A percentile compares a stretch with the other conserved stretches of the same genome.
These are phyloP conservation scores for Lepiota venenata DNA, from an alignment of 768 basidiomycete genomes.

Conservation along the genomic window DNA sequence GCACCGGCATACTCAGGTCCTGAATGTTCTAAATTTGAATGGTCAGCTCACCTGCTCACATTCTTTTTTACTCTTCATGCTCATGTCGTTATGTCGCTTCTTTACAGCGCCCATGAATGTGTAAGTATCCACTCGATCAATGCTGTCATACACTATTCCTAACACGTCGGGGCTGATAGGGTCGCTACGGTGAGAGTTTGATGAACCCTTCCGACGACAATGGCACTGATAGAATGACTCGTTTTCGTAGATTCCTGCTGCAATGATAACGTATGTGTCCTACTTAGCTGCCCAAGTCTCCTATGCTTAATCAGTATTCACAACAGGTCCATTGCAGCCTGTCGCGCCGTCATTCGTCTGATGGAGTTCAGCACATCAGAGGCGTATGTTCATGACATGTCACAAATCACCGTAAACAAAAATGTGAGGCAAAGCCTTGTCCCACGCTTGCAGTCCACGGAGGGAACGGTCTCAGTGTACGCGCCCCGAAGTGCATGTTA, in stretches of 20 bases:
- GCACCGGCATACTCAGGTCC: constrained; percentile 28
- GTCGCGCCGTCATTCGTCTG: constrained; percentile 65
- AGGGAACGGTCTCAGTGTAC: constrained; percentile 27
- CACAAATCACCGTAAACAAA: constrained; percentile 29
- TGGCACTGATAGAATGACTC: constrained; percentile 11
- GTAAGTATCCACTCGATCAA: constrained; percentile 32
- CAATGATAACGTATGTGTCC: constrained; percentile 52
- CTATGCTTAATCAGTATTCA: constrained; percentile 2
- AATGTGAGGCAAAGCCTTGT: constrained; percentile 27
- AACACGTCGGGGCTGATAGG: constrained; percentile 23
- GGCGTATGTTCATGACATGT: constrained; percentile 44
- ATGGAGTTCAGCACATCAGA: constrained; percentile 49
- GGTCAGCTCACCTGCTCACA: constrained; percentile 34
- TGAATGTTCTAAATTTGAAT: constrained; percentile 58
- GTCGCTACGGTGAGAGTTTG: constrained; percentile 46
- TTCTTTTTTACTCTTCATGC: background rate
- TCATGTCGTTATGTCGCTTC: constrained; percentile 11
- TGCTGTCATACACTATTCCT: constrained; percentile 7
- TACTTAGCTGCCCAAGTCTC: constrained; percentile 1
- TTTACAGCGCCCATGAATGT: constrained; percentile 56
- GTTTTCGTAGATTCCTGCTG: constrained; percentile 51
- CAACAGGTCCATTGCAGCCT: constrained; percentile 55
- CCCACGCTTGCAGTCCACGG: constrained; percentile 19
- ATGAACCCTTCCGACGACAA: background rate
- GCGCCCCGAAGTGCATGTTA: constrained; percentile 51